Evolutionary conservation across 306 rosid species (phyloP).

Genomic region (Bauhinia variegata): DNA sequence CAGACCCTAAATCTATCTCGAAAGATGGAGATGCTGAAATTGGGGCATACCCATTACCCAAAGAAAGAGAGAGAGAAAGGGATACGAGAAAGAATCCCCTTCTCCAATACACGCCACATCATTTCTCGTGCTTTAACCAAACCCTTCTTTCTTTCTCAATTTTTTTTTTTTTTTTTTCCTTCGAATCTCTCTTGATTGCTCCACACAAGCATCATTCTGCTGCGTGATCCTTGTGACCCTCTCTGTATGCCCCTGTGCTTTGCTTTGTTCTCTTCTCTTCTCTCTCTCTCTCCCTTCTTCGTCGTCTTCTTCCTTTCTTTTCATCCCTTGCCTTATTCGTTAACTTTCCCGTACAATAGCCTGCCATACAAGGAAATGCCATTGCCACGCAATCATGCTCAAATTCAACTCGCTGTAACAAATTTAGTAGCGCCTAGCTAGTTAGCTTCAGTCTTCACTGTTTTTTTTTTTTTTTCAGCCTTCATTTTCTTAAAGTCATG

Average conservation of each 20-base stretch:
- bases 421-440: no score
- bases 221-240: conserved; percentile 47
- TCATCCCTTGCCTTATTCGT: conserved; percentile 46
- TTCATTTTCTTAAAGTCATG: not conserved
- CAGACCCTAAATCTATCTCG: conserved; percentile 64
- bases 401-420: conserved; percentile 24
- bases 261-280: no score
- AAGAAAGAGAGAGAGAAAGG: no score
- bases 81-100: not conserved
- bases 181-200: conserved; percentile 63
- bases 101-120: conserved; percentile 55
- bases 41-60: conserved; percentile 14
- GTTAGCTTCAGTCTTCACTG: no score
- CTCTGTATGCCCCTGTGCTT: not conserved
- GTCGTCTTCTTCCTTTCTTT: not conserved
- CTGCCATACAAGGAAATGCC: conserved; percentile 29
- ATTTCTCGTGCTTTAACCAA: conserved; percentile 53
- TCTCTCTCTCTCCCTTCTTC: conserved; percentile 14
- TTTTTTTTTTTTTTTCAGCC: no score
- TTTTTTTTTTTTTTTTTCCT: conserved; percentile 4
- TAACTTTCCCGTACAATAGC: conserved; percentile 39
- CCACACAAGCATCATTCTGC: conserved; percentile 65
- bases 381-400: conserved; percentile 37
- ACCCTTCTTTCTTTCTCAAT: conserved; percentile 17
- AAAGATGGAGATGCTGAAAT: conserved; percentile 44